Evolutionary conservation across 345 rosid genomes (phyloP), one percentile per base, ranked within the genome.

Genomic region (Jatropha curcas): DNA sequence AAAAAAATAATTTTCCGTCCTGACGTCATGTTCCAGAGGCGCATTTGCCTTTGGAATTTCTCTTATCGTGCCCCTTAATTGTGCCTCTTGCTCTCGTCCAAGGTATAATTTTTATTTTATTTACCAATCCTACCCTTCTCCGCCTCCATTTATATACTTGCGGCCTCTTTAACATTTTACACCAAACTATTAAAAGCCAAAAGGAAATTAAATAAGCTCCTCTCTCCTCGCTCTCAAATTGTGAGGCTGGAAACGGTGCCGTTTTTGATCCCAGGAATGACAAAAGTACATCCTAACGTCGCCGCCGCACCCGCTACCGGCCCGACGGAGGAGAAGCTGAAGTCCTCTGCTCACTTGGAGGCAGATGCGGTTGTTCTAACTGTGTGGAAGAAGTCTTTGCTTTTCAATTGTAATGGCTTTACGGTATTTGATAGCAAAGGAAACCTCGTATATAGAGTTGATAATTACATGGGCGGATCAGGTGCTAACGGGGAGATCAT

Each of bases 361-460:
- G 10, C 52, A 2, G 63, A 65, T 43, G 84, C 77, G 43, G 69
- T 76, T 35, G 84, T 78, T 17, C 74, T 91, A 0, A 95, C 98
- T n/a, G 98, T 92, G 53, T 95, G 99, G 99, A 90, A 81, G 83
- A 95, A 95, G 76, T 95, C 99, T 0, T 83, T 95, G 73, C 88
- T 95, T 28, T 93, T 95, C 80, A 95, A 88, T 79, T 95, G 99
- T 79, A 88, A 88, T 16, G 99, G 99, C n/a, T 95, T 87, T 75
- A 91, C 99, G 1, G 99, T 92, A 67, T 92, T 73, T 60, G 94
- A 92, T 67, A 67, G 87, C 55, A 86, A 70, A 52, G 99, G 98
- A 17, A 81, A 92, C 70, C 89, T 95, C 24, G 86, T 86, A 17
- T 95, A 82, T 60, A 81, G 99, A 39, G 99, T 95, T 8, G 99